Percentiles rank a stretch among this genome's conserved stretches.
Conservation (phyloP, 306 rosid species). For the Prinsepia uniflora region DNA sequence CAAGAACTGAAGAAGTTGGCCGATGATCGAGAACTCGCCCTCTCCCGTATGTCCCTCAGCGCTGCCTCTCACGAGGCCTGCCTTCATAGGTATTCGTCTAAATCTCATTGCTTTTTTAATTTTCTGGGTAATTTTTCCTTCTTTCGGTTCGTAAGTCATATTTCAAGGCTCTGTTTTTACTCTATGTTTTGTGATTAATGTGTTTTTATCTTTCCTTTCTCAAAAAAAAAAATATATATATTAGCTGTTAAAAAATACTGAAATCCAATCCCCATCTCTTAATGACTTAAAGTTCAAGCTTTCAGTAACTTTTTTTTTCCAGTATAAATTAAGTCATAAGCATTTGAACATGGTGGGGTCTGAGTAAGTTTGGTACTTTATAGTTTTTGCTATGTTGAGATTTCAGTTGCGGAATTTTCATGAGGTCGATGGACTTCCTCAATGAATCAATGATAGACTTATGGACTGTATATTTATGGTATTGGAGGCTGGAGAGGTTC, state of each 20-base stretch:
- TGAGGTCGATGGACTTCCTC: background rate
- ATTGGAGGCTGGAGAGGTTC: constrained; percentile 1
- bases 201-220: background rate
- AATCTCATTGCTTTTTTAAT: background rate
- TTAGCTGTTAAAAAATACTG: background rate
- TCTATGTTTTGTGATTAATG: background rate
- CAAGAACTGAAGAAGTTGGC: constrained; percentile 68
- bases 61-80: constrained; percentile 53
- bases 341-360: background rate
- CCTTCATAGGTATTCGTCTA: constrained; percentile 60
- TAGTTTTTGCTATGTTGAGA: background rate
- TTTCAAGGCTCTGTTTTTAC: background rate
- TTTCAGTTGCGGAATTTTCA: background rate
- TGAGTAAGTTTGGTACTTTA: background rate
- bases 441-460: background rate
- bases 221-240: too few species aligned
- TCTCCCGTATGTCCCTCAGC: constrained; percentile 45
- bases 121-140: background rate
- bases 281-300: background rate
- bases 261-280: background rate
- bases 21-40: constrained; percentile 60
- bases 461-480: background rate
- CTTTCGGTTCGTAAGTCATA: background rate
- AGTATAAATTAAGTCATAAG: background rate
- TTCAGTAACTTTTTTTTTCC: background rate